These are phyloP conservation scores for Phaeophleospora eucalypticola DNA, from an alignment of 2,329 filamentous ascomycete species.

Conservation along the genomic window DNA sequence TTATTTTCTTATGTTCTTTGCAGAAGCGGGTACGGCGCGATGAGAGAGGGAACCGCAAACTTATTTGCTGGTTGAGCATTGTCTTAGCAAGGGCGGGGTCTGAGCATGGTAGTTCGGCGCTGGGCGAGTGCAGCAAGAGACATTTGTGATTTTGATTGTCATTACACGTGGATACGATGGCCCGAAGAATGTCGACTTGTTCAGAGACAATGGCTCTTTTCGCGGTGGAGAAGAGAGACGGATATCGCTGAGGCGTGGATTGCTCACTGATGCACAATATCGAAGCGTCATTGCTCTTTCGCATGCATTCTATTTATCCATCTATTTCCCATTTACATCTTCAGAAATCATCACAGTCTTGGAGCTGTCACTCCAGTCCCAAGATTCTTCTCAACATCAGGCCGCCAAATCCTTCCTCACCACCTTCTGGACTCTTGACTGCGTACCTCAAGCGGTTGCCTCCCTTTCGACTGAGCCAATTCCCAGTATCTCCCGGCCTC, in stretches of 20 bases:
- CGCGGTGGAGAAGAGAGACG: too few species aligned
- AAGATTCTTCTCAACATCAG: slow-evolving; percentile 29
- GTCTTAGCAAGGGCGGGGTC: neutral
- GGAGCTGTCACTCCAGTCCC: neutral
- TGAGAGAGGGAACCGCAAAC: neutral
- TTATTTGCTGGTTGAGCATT: neutral
- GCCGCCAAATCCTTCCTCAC: slow-evolving; percentile 48
- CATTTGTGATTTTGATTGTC: too few species aligned
- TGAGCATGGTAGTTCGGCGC: too few species aligned
- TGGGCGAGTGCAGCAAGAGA: too few species aligned
- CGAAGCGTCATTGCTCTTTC: too few species aligned
- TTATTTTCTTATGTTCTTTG: neutral
- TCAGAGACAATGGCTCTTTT: too few species aligned
- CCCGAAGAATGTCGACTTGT: too few species aligned
- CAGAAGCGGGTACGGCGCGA: neutral
- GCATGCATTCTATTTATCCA: neutral
- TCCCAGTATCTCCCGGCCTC: slow-evolving; percentile 64
- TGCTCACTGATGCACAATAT: too few species aligned
- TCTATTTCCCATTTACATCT: neutral
- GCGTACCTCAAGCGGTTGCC: slow-evolving; percentile 80
- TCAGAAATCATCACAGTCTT: neutral
- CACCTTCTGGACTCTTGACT: slow-evolving; percentile 56
- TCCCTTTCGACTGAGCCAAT: slow-evolving; percentile 69
- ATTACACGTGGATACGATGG: too few species aligned
- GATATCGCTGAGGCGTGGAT: too few species aligned